Evolutionary conservation across 1,284 basidiomycete genomes (phyloP).

Genomic region (Puccinia novopanici): DNA sequence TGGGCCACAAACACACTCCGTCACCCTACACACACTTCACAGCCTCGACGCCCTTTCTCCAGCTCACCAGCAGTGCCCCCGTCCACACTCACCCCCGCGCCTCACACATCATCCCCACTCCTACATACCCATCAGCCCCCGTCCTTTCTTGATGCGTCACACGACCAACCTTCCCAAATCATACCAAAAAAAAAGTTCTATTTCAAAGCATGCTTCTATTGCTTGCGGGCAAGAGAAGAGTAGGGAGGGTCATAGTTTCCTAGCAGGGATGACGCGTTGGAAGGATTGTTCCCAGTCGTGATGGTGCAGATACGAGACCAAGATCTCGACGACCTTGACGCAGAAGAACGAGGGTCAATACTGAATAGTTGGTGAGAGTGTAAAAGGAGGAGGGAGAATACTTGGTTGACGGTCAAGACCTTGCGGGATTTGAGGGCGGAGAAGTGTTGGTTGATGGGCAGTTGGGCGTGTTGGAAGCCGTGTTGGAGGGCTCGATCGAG

Average conservation of each 20-base stretch:
- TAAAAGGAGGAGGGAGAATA: constrained; percentile 53
- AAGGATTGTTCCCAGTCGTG: constrained; percentile 38
- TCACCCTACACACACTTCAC: no score
- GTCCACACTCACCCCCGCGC: no score
- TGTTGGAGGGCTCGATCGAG: constrained; percentile 77
- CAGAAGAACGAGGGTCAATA: background rate
- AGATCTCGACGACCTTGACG: constrained; percentile 30
- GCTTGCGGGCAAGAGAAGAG: no score
- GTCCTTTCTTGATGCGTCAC: constrained; percentile 3
- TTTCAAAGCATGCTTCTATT: no score
- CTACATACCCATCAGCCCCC: background rate
- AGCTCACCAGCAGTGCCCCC: no score
- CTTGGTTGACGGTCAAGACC: constrained; percentile 95
- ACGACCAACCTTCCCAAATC: constrained; percentile 30
- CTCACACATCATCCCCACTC: no score
- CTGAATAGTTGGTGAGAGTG: background rate
- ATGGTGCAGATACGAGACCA: constrained; percentile 13
- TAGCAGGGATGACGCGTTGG: constrained; percentile 18
- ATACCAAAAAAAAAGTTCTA: background rate
- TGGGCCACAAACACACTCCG: no score
- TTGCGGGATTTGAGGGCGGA: constrained; percentile 82
- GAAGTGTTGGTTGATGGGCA: constrained; percentile 88
- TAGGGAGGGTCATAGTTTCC: constrained; percentile 15
- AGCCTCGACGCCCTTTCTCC: no score
- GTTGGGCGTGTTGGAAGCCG: constrained; percentile 77